These are phyloP conservation scores for Ichthyophthirius multifiliis DNA, from an alignment of 169 alveolate genomes.

Conservation along the genomic window DNA sequence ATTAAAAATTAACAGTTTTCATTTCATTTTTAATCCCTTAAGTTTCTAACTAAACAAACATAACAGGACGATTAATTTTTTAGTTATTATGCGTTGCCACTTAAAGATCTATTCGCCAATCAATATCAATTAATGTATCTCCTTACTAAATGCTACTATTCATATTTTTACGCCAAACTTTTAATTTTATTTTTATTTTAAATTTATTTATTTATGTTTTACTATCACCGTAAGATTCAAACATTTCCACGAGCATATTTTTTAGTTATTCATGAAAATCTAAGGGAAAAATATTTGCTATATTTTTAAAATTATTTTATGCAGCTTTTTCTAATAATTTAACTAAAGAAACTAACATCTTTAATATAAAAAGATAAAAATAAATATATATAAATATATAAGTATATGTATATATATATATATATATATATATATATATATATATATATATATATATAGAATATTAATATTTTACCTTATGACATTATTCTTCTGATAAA, in stretches of 20 bases:
- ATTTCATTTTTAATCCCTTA: not conserved
- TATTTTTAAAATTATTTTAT: not conserved
- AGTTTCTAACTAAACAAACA: not conserved
- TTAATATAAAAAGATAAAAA: not conserved
- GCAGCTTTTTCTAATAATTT: conserved; percentile 8
- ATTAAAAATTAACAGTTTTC: not conserved
- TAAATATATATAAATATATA: too few relatives aligned
- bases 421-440: too few relatives aligned
- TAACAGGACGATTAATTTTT: not conserved
- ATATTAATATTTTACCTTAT: not conserved
- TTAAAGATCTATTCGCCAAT: conserved; percentile 1
- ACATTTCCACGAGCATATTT: not conserved
- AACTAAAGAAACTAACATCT: conserved; percentile 1
- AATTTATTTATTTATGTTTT: not conserved
- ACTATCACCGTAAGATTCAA: not conserved
- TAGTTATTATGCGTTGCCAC: not conserved
- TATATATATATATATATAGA: too few relatives aligned
- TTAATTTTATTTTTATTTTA: not conserved
- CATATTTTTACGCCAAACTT: conserved; percentile 1
- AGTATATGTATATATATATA: too few relatives aligned
- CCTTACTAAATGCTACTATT: not conserved
- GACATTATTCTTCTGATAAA: not conserved
- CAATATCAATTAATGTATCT: conserved; percentile 7
- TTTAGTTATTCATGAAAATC: not conserved
- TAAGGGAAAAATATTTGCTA: not conserved